Conservation (phyloP, 1,284 basidiomycete species). For the Ustilago nuda region DNA sequence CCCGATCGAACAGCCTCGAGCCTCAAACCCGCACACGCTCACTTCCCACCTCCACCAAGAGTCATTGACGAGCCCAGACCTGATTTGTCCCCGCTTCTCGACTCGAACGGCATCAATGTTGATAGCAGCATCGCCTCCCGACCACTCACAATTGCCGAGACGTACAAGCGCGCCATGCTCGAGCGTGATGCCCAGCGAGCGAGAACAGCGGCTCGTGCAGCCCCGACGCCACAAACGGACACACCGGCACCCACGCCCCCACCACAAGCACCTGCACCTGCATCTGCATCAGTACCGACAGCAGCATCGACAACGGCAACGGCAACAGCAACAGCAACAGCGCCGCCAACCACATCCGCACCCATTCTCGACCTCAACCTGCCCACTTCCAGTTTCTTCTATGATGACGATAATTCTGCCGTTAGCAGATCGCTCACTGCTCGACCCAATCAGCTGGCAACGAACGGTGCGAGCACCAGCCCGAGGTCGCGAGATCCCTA, state of each 20-base stretch:
- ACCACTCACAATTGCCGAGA: slow-evolving; percentile 34
- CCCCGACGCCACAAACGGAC: neutral
- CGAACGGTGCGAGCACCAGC: neutral
- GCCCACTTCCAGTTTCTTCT: slow-evolving; percentile 42
- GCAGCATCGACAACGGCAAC: neutral
- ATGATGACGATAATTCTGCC: slow-evolving; percentile 19
- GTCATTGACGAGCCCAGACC: neutral
- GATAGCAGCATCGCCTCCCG: slow-evolving; percentile 13
- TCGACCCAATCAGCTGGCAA: neutral
- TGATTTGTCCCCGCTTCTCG: neutral
- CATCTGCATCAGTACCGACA: neutral
- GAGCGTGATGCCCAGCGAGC: slow-evolving; percentile 32
- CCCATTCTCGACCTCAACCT: slow-evolving; percentile 48
- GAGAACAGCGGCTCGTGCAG: slow-evolving; percentile 6
- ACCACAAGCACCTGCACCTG: neutral
- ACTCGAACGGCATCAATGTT: neutral
- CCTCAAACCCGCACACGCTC: neutral
- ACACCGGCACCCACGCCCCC: neutral
- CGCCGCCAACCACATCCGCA: slow-evolving; percentile 2
- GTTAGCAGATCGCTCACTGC: neutral
- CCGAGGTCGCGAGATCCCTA: neutral
- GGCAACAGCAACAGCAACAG: neutral
- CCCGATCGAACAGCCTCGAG: slow-evolving; percentile 21
- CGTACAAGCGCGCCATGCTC: slow-evolving; percentile 43
- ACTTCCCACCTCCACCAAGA: neutral